Percentiles rank a stretch among this genome's conserved stretches.
phyloP scores from a whole-genome alignment of 2,329 filamentous ascomycete species.

The Chaetomium strumarium region DNA sequence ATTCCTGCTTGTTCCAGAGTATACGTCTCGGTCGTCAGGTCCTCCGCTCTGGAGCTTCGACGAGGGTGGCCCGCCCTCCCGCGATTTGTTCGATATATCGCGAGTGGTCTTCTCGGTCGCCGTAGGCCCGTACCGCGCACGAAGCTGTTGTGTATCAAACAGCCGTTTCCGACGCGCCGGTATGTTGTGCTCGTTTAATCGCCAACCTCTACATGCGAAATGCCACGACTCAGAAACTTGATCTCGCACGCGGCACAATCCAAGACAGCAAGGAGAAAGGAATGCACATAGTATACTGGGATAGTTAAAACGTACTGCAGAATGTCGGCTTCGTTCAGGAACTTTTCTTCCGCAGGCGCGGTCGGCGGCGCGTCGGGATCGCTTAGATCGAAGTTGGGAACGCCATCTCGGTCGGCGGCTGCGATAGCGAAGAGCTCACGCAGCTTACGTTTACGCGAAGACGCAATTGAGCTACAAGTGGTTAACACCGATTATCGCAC shows the following conservation, averaged over 20 bases:
- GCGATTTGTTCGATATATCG: neutral
- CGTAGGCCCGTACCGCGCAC: neutral
- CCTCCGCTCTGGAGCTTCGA: neutral
- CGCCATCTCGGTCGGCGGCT: constrained; percentile 56
- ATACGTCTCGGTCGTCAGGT: no score
- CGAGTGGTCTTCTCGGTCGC: neutral
- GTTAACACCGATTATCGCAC: constrained; percentile 41
- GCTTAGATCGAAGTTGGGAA: constrained; percentile 53
- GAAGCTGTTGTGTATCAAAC: constrained; percentile 36
- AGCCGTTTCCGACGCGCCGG: constrained; percentile 43
- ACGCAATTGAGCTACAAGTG: constrained; percentile 59
- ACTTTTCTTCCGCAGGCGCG: constrained; percentile 48
- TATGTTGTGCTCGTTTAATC: constrained; percentile 48
- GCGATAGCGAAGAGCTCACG: constrained; percentile 78
- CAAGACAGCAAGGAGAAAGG: neutral
- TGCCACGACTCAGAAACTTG: constrained; percentile 20
- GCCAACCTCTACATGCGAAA: constrained; percentile 36
- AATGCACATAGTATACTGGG: constrained; percentile 17
- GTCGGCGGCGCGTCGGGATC: constrained; percentile 51
- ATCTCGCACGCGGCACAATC: constrained; percentile 7
- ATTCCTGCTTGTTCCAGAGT: no score
- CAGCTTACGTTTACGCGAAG: constrained; percentile 85
- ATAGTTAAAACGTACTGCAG: constrained; percentile 47
- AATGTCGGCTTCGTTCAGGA: constrained; percentile 52
- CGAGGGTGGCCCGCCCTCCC: neutral